A percentile compares a stretch with the other conserved stretches of the same genome.
phyloP scores from a whole-genome alignment of 2,329 filamentous ascomycete species.

The Metarhizium guizhouense region DNA sequence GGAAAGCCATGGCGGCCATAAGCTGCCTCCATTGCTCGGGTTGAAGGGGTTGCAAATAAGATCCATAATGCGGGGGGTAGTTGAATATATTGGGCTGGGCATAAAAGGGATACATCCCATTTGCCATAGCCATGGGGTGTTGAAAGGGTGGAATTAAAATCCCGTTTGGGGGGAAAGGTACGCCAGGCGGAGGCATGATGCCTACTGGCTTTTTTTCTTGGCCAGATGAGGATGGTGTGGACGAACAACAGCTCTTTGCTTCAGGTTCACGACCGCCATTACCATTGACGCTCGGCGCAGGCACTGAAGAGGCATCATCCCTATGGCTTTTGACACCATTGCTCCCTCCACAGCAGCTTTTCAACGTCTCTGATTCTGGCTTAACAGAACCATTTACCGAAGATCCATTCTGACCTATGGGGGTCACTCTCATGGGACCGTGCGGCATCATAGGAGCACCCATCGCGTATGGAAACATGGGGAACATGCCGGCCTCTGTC shows the following conservation, averaged over 20 bases:
- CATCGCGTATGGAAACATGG: slow-evolving; percentile 23
- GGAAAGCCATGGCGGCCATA: slow-evolving; percentile 26
- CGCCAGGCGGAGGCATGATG: slow-evolving; percentile 10
- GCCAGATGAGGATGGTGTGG: slow-evolving; percentile 9
- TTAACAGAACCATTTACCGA: slow-evolving; percentile 13
- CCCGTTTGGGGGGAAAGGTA: slow-evolving; percentile 14
- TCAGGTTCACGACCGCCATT: slow-evolving; percentile 10
- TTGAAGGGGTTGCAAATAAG: slow-evolving; percentile 45
- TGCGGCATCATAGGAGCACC: slow-evolving; percentile 14
- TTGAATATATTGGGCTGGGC: slow-evolving; percentile 38
- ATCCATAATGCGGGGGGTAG: slow-evolving; percentile 45
- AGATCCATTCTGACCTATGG: slow-evolving; percentile 12
- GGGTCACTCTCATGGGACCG: slow-evolving; percentile 8
- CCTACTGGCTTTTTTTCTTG: slow-evolving; percentile 13
- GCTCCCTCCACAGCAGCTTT: slow-evolving; percentile 16
- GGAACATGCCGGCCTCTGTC: slow-evolving; percentile 18
- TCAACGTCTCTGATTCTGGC: slow-evolving; percentile 2
- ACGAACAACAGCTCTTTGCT: slow-evolving; percentile 22
- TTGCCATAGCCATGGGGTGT: slow-evolving; percentile 24
- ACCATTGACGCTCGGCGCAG: slow-evolving; percentile 10
- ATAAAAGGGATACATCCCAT: slow-evolving; percentile 31
- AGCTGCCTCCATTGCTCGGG: slow-evolving; percentile 44
- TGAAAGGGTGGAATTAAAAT: slow-evolving; percentile 28
- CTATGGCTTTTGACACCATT: slow-evolving; percentile 1
- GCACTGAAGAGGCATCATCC: slow-evolving; percentile 1